These are phyloP conservation scores for Aspergillus sparsus DNA, from an alignment of 495 filamentous ascomycete species.

Conservation along the genomic window DNA sequence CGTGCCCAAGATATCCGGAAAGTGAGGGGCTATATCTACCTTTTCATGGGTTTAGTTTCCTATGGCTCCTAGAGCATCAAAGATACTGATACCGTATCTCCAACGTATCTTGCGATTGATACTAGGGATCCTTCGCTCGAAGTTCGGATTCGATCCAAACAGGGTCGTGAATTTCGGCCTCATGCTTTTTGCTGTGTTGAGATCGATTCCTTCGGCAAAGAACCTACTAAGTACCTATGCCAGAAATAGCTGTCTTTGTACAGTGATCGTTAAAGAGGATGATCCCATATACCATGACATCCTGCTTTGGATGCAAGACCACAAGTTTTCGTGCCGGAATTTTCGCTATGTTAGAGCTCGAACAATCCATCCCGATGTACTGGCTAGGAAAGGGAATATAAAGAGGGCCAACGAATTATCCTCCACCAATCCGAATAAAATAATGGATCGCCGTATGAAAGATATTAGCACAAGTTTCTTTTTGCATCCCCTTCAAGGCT, in stretches of 20 bases:
- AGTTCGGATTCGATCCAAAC: background rate
- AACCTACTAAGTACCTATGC: background rate
- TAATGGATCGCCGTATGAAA: background rate
- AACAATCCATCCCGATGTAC: background rate
- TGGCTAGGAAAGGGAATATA: background rate
- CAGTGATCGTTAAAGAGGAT: background rate
- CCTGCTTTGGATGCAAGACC: constrained; percentile 4
- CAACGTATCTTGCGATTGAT: background rate
- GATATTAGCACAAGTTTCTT: background rate
- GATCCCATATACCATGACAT: constrained; percentile 1
- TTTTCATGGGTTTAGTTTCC: no score
- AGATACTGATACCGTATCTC: background rate
- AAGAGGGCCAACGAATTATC: background rate
- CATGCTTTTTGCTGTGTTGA: background rate
- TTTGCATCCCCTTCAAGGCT: background rate
- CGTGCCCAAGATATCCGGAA: no score
- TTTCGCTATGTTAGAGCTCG: background rate
- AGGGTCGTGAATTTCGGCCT: background rate
- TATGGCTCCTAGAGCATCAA: background rate
- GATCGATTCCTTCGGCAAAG: background rate
- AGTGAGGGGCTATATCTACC: no score
- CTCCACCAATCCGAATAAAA: background rate
- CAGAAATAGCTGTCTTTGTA: background rate
- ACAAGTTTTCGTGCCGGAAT: background rate
- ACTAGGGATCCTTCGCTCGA: background rate